phyloP scores from a whole-genome alignment of 2,329 filamentous ascomycete species.

The Diaporthe australafricana region DNA sequence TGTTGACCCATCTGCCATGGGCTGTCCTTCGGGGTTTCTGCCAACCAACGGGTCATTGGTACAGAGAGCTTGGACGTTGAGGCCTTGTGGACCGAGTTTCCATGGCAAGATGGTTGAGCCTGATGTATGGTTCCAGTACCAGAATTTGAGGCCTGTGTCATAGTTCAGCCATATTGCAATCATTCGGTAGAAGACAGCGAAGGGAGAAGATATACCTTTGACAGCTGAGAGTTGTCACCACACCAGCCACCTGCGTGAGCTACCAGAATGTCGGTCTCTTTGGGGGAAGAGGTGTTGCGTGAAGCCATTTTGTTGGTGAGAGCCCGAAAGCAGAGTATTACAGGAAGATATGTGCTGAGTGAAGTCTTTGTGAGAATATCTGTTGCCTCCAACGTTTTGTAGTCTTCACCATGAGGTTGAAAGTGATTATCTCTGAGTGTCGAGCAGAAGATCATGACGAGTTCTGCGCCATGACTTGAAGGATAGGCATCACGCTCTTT shows the following conservation, averaged over 20 bases:
- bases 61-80: neutral
- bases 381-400: neutral
- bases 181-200: neutral
- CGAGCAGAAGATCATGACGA: neutral
- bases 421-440: neutral
- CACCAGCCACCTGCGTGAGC: neutral
- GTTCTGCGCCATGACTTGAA: neutral
- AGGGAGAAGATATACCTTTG: neutral
- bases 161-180: neutral
- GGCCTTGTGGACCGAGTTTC: neutral
- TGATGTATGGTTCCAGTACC: neutral
- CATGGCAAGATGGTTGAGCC: neutral
- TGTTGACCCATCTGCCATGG: neutral
- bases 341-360: neutral
- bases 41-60: neutral
- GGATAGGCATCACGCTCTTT: neutral
- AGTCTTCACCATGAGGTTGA: neutral
- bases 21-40: neutral
- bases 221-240: neutral
- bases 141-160: neutral
- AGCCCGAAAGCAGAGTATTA: neutral
- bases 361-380: neutral
- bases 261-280: neutral
- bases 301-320: neutral
- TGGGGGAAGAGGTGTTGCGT: neutral